Evolutionary conservation across 768 basidiomycete genomes (phyloP).

Genomic region (Boletus vermiculosoides): DNA sequence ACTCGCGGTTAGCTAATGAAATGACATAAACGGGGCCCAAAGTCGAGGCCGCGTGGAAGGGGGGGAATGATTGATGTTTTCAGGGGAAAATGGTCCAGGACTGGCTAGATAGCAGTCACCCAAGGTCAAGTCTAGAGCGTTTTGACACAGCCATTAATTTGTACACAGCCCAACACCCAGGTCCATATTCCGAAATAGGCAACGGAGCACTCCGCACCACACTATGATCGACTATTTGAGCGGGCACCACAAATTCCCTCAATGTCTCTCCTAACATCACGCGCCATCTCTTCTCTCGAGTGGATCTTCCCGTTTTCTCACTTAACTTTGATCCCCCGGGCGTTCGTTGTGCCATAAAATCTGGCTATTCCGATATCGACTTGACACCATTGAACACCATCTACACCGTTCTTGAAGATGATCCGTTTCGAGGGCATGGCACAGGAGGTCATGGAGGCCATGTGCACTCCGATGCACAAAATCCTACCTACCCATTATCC

Average conservation of each 20-base stretch:
- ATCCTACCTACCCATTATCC: conserved; percentile 48
- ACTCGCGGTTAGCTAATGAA: not conserved
- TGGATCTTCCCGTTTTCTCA: not conserved
- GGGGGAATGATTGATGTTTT: not conserved
- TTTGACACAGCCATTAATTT: conserved; percentile 1
- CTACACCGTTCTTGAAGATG: conserved; percentile 40
- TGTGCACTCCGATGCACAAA: conserved; percentile 84
- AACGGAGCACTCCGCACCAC: conserved; percentile 17
- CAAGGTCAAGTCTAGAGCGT: conserved; percentile 20
- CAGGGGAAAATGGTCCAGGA: conserved; percentile 4
- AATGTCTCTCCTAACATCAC: conserved; percentile 15
- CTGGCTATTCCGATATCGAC: conserved; percentile 1
- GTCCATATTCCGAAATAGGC: conserved; percentile 25
- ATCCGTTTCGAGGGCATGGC: conserved; percentile 77
- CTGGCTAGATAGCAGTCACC: not conserved
- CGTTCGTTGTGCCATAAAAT: conserved; percentile 6
- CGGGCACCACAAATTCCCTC: conserved; percentile 1
- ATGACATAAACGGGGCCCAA: not conserved
- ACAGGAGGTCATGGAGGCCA: conserved; percentile 75
- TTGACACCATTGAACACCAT: not conserved
- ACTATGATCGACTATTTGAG: conserved; percentile 33
- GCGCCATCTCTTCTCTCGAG: not conserved
- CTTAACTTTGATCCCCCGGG: not conserved
- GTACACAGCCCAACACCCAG: conserved; percentile 15
- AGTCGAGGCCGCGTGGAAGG: not conserved